These are phyloP conservation scores for Sorghum bicolor DNA, from an alignment of 176 grass and related monocot genomes.

Conservation along the genomic window DNA sequence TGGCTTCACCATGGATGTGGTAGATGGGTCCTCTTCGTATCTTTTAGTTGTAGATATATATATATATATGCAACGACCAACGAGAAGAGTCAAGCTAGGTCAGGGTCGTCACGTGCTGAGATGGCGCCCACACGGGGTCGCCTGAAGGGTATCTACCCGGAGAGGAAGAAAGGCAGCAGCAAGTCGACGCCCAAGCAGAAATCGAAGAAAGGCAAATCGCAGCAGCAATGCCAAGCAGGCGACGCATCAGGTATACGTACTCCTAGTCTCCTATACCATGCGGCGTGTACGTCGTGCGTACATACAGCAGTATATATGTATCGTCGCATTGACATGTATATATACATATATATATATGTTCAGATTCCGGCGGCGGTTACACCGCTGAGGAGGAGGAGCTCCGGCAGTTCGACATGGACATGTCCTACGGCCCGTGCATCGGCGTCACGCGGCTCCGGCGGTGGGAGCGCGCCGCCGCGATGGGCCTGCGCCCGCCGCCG, in stretches of 20 bases:
- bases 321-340: no score
- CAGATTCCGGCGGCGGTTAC: not conserved
- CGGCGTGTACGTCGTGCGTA: no score
- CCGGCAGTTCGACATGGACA: conserved; percentile 43
- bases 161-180: not conserved
- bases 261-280: no score
- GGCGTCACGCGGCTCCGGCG: conserved; percentile 11
- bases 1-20: no score
- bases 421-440: conserved; percentile 35
- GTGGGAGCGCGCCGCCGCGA: conserved; percentile 27
- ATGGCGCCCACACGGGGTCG: not conserved
- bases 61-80: no score
- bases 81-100: no score
- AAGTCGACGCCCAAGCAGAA: not conserved
- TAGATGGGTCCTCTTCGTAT: no score
- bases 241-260: no score
- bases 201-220: not conserved
- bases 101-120: not conserved
- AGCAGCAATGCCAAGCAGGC: not conserved
- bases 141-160: conserved; percentile 16
- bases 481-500: conserved; percentile 22
- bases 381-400: conserved; percentile 7
- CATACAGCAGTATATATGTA: no score
- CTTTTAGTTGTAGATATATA: no score
- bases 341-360: no score